These are phyloP conservation scores for Artemisia argyi DNA, from an alignment of 129 eudicot species.

Conservation along the genomic window DNA sequence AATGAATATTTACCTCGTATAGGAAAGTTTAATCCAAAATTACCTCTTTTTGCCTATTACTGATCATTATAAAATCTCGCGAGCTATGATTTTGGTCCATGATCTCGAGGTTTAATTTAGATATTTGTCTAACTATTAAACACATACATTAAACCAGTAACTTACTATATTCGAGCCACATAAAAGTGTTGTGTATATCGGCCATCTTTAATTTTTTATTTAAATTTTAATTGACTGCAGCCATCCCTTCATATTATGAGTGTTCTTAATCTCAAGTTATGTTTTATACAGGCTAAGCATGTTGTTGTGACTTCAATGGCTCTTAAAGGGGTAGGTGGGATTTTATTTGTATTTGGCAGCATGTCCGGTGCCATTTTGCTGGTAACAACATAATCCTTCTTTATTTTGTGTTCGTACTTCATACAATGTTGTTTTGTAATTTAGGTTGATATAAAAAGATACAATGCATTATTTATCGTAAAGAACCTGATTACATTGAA, in stretches of 20 bases:
- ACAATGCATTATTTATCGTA: neutral
- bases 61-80: neutral
- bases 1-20: neutral
- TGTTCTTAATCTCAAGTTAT: slow-evolving; percentile 6
- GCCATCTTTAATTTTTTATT: too few relatives aligned
- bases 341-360: slow-evolving; percentile 81
- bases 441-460: neutral
- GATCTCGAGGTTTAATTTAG: neutral
- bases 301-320: slow-evolving; percentile 57
- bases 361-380: slow-evolving; percentile 68
- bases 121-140: neutral
- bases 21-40: neutral
- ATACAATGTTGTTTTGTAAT: slow-evolving; percentile 13
- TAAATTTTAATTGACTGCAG: neutral
- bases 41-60: neutral
- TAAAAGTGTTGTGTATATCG: neutral
- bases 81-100: neutral
- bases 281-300: slow-evolving; percentile 51
- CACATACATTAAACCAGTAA: neutral
- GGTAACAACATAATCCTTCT: slow-evolving; percentile 42
- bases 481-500: neutral
- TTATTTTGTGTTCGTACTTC: neutral
- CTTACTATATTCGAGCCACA: slow-evolving; percentile 1
- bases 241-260: neutral
- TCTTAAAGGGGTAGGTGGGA: slow-evolving; percentile 74